Evolutionary conservation across 23 red algal genomes (phyloP).

Genomic region (Rhodosorus marinus): DNA sequence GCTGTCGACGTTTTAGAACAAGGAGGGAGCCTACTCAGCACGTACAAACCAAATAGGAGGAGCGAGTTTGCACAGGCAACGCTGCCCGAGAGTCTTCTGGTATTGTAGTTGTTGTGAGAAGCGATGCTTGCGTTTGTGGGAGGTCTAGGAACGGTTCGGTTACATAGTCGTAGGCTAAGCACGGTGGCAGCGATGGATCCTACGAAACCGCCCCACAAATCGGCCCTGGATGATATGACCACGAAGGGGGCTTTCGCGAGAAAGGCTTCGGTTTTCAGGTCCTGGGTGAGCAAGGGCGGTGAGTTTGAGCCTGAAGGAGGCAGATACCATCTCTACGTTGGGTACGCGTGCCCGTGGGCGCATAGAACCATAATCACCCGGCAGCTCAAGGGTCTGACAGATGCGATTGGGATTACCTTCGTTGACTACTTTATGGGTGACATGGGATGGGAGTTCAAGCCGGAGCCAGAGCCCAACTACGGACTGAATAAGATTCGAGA

Average conservation of each 20-base stretch:
- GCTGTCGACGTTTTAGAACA: too few relatives aligned
- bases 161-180: too few relatives aligned
- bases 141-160: too few relatives aligned
- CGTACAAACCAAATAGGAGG: too few relatives aligned
- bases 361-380: conserved; percentile 35
- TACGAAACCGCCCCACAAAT: too few relatives aligned
- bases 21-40: too few relatives aligned
- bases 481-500: conserved; percentile 37
- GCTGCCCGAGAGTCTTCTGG: too few relatives aligned
- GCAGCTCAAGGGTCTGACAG: conserved; percentile 49
- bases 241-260: conserved; percentile 5
- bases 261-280: conserved; percentile 9
- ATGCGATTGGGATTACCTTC: conserved; percentile 25
- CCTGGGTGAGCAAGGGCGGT: conserved; percentile 4
- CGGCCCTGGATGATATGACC: conserved; percentile 7
- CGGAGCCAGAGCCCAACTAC: conserved; percentile 22
- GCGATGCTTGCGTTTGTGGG: too few relatives aligned
- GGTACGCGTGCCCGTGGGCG: conserved; percentile 78
- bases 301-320: background rate
- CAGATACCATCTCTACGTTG: conserved; percentile 34
- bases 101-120: too few relatives aligned
- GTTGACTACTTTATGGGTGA: conserved; percentile 68
- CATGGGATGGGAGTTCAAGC: conserved; percentile 59
- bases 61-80: too few relatives aligned
- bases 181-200: too few relatives aligned